Conservation (phyloP, 192 early-diverging fungal species). For the Coemansia sp. region DNA sequence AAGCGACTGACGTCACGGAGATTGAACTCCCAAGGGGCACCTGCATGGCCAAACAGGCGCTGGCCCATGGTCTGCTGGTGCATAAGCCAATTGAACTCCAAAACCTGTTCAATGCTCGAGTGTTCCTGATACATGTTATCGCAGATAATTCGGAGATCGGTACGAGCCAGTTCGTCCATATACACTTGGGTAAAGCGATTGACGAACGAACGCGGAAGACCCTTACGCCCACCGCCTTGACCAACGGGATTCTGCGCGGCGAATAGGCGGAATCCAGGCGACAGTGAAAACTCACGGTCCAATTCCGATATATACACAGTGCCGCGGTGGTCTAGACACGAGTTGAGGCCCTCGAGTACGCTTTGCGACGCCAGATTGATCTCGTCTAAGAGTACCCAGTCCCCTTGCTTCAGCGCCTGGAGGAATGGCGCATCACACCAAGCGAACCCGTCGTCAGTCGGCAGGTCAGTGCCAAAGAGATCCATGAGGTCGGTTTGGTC, state of each 20-base stretch:
- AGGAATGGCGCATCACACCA: conserved; percentile 98
- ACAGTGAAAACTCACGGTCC: conserved; percentile 79
- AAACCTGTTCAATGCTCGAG: conserved; percentile 32
- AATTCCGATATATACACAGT: conserved; percentile 96
- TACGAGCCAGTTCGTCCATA: conserved; percentile 75
- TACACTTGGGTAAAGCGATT: conserved; percentile 97
- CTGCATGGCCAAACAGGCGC: conserved; percentile 71
- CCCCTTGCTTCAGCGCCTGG: conserved; percentile 90
- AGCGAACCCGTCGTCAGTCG: conserved; percentile 84
- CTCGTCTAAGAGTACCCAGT: conserved; percentile 98
- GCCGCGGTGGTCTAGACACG: conserved; percentile 96
- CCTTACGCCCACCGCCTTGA: conserved; percentile 97
- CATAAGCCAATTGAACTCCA: conserved; percentile 83
- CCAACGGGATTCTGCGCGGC: conserved; percentile 96
- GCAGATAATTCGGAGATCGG: conserved; percentile 83
- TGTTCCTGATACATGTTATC: conserved; percentile 53
- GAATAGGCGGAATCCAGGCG: conserved; percentile 86
- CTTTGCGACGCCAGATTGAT: conserved; percentile 98
- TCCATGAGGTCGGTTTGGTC: conserved; percentile 99
- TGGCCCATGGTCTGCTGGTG: conserved; percentile 81
- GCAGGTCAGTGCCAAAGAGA: conserved; percentile 96
- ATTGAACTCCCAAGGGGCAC: conserved; percentile 98
- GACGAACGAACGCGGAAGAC: conserved; percentile 95
- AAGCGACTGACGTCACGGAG: conserved; percentile 95
- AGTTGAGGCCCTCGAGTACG: conserved; percentile 97